Conservation (phyloP, 257 asterid species). For the Ligustrum vulgare region DNA sequence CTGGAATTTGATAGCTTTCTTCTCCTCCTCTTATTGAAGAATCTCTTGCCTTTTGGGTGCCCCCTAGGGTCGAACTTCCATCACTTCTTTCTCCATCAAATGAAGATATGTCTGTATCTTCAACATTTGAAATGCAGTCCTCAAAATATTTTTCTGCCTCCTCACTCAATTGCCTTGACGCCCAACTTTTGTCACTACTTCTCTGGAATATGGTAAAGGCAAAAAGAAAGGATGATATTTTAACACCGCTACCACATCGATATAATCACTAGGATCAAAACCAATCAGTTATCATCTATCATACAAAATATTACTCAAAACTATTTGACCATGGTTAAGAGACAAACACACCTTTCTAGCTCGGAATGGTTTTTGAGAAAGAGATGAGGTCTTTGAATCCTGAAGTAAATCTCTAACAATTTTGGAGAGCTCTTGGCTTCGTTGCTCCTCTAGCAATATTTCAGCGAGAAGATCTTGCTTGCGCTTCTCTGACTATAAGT, state of each 20-base stretch:
- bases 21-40: constrained; percentile 17
- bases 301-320: not conserved
- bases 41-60: constrained; percentile 44
- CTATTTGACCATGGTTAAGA: not conserved
- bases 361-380: constrained; percentile 43
- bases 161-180: constrained; percentile 55
- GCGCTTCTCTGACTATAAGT: constrained; percentile 55
- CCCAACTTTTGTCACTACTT: constrained; percentile 59
- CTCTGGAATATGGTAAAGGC: constrained; percentile 50
- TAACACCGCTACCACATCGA: not conserved
- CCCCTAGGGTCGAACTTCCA: constrained; percentile 69
- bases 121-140: constrained; percentile 78
- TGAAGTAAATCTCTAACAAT: constrained; percentile 45
- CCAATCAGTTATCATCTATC: not conserved
- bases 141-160: constrained; percentile 83
- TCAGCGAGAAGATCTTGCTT: constrained; percentile 58
- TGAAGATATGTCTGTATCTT: constrained; percentile 89
- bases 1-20: constrained; percentile 33
- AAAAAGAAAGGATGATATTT: not conserved
- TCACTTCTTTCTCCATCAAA: constrained; percentile 96
- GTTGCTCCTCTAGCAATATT: constrained; percentile 67
- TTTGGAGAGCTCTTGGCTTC: constrained; percentile 50
- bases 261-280: not conserved
- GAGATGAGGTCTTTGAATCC: constrained; percentile 45
- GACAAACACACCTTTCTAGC: constrained; percentile 55